These are phyloP conservation scores for Fusarium udum DNA, from an alignment of 2,329 filamentous ascomycete genomes.

Conservation along the genomic window DNA sequence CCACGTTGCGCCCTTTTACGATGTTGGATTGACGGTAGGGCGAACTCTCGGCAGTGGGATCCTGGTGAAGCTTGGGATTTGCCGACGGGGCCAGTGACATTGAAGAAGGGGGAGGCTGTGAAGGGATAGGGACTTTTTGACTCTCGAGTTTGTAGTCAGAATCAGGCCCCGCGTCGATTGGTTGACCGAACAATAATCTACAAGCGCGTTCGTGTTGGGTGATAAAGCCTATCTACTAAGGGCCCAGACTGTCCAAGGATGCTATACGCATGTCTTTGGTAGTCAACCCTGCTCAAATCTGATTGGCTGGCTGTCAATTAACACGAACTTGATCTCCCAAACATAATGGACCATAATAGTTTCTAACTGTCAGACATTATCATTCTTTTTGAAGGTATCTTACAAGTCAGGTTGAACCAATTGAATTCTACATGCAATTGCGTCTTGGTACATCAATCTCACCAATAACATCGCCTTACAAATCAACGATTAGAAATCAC, in stretches of 20 bases:
- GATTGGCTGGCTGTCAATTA: background rate
- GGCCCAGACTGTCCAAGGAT: background rate
- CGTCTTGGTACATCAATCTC: background rate
- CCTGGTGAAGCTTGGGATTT: background rate
- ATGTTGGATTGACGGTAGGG: background rate
- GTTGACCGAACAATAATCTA: too few species aligned
- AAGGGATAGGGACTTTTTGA: background rate
- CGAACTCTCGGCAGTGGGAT: background rate
- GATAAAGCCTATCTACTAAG: too few species aligned
- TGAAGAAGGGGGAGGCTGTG: background rate
- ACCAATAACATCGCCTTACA: background rate
- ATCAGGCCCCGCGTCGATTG: too few species aligned
- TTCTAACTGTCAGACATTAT: background rate
- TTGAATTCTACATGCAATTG: background rate
- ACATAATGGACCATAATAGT: background rate
- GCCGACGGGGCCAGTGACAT: background rate
- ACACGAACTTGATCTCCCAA: background rate
- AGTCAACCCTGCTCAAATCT: background rate
- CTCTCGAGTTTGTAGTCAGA: background rate
- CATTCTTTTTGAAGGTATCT: background rate
- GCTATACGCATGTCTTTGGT: background rate
- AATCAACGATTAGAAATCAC: slow-evolving; percentile 25
- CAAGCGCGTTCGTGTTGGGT: too few species aligned
- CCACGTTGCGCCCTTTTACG: background rate
- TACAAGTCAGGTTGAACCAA: background rate